phyloP scores from a whole-genome alignment of 164 flowering plant genomes.

The Vitis cinerea region DNA sequence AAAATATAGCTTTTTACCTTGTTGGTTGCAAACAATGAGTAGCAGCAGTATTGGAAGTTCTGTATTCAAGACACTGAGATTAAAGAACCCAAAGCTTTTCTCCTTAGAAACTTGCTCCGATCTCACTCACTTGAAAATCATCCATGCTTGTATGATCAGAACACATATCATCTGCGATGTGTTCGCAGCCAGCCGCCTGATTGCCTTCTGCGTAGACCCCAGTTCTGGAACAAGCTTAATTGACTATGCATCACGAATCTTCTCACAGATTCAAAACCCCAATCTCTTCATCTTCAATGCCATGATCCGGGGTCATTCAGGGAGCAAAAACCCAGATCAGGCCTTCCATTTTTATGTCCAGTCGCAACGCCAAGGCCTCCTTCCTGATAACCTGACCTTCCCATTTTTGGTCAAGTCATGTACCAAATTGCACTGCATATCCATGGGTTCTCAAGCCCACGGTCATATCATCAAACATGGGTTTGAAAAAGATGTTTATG shows the following conservation, averaged over 20 bases:
- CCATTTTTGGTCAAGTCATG: conserved; percentile 27
- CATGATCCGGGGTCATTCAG: conserved; percentile 25
- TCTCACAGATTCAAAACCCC: conserved; percentile 26
- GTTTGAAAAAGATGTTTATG: conserved; percentile 20
- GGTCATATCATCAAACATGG: conserved; percentile 21
- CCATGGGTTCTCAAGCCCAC: conserved; percentile 24
- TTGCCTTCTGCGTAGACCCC: conserved; percentile 17
- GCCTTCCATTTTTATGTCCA: conserved; percentile 20
- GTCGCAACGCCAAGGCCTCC: conserved; percentile 1
- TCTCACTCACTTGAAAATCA: conserved; percentile 20
- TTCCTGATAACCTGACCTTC: conserved; percentile 30
- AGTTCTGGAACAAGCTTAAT: conserved; percentile 8
- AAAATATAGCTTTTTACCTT: not conserved
- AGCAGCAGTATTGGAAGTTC: not conserved
- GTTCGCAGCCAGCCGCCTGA: conserved; percentile 28
- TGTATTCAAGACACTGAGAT: conserved; percentile 3
- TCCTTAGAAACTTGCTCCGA: conserved; percentile 18
- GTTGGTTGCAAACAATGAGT: not conserved
- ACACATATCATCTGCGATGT: conserved; percentile 21
- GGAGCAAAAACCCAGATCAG: conserved; percentile 16
- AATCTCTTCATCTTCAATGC: conserved; percentile 29
- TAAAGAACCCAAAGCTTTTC: conserved; percentile 15
- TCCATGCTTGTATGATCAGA: conserved; percentile 30
- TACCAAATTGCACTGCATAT: conserved; percentile 9
- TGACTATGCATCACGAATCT: conserved; percentile 18